phyloP scores from a whole-genome alignment of 306 rosid species.

The Sesbania bispinosa region DNA sequence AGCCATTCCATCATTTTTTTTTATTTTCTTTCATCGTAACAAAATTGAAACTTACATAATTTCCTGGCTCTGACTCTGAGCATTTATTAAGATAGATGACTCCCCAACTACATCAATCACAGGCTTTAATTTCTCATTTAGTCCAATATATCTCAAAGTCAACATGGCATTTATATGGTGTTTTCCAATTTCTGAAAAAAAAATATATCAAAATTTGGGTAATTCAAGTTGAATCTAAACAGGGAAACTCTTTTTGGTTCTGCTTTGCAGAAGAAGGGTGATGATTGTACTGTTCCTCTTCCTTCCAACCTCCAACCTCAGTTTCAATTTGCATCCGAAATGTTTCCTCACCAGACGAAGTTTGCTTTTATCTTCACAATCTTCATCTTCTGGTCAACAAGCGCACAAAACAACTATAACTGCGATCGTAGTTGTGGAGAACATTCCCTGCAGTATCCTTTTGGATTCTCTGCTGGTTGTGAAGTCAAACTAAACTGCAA shows the following conservation, averaged over 20 bases:
- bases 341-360: constrained; percentile 28
- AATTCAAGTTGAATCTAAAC: not conserved
- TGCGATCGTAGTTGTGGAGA: constrained; percentile 33
- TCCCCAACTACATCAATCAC: constrained; percentile 53
- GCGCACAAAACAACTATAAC: not conserved
- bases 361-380: constrained; percentile 25
- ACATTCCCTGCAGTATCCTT: constrained; percentile 49
- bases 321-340: constrained; percentile 22
- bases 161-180: not conserved
- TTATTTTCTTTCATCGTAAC: not conserved
- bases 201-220: not conserved
- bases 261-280: constrained; percentile 33
- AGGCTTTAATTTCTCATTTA: constrained; percentile 40
- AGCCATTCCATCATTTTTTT: not conserved
- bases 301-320: not conserved
- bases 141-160: not conserved
- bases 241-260: not conserved
- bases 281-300: constrained; percentile 32
- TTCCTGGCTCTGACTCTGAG: constrained; percentile 1
- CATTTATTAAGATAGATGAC: constrained; percentile 71
- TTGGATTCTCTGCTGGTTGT: constrained; percentile 50
- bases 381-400: constrained; percentile 30
- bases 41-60: not conserved
- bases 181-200: constrained; percentile 5
- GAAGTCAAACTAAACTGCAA: constrained; percentile 43